Conservation (phyloP, 2,329 filamentous ascomycete genomes). For the Aspergillus fumigatiaffinis region DNA sequence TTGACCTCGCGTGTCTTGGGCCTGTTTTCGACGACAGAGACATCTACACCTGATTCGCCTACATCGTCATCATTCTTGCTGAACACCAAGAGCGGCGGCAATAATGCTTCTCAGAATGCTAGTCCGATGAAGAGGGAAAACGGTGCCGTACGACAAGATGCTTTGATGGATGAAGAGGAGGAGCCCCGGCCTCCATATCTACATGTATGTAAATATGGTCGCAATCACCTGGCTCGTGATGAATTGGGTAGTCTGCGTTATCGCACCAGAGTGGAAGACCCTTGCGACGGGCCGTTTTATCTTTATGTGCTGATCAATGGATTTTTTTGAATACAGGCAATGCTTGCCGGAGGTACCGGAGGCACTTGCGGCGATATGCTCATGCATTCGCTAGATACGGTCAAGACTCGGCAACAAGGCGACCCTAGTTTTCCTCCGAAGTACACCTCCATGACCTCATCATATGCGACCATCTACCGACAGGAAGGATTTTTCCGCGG, state of each 20-base stretch:
- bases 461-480: slow-evolving; percentile 87
- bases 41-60: slow-evolving; percentile 24
- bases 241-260: neutral
- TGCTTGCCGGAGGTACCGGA: slow-evolving; percentile 91
- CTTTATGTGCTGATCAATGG: slow-evolving; percentile 11
- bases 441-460: slow-evolving; percentile 84
- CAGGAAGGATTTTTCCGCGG: slow-evolving; percentile 86
- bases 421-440: slow-evolving; percentile 89
- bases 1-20: slow-evolving; percentile 52
- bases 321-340: slow-evolving; percentile 57
- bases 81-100: slow-evolving; percentile 16
- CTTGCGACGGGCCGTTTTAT: neutral
- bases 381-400: slow-evolving; percentile 98
- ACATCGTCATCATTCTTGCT: slow-evolving; percentile 28
- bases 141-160: slow-evolving; percentile 33
- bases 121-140: slow-evolving; percentile 13
- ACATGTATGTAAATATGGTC: slow-evolving; percentile 51
- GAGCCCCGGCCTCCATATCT: slow-evolving; percentile 60
- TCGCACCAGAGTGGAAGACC: neutral
- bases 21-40: slow-evolving; percentile 47
- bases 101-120: slow-evolving; percentile 17
- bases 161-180: slow-evolving; percentile 44
- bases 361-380: slow-evolving; percentile 93
- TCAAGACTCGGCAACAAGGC: slow-evolving; percentile 96
- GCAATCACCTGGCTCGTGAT: neutral